phyloP scores from a whole-genome alignment of 1,284 basidiomycete species.

The Chiua sp. region DNA sequence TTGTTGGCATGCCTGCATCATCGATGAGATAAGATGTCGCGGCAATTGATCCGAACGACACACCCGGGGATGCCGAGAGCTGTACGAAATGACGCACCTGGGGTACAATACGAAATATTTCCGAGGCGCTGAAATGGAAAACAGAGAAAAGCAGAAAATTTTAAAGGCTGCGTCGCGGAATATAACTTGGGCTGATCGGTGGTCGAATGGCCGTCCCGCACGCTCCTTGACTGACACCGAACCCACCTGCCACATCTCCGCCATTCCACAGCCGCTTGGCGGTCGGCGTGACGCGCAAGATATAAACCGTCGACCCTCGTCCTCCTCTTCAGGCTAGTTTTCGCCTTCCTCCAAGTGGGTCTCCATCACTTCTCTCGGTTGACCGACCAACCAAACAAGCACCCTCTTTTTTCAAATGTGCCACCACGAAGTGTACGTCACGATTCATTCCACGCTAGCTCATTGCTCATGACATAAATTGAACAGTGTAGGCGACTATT shows the following conservation, averaged over 20 bases:
- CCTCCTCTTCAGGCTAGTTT: not conserved
- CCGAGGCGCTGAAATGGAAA: not conserved
- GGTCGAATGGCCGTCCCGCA: not conserved
- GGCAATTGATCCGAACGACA: constrained; percentile 32
- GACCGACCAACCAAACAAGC: not conserved
- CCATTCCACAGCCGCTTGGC: constrained; percentile 16
- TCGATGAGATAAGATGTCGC: constrained; percentile 30
- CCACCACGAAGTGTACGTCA: constrained; percentile 60
- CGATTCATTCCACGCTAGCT: not conserved
- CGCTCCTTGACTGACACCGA: constrained; percentile 2
- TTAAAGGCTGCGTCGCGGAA: not conserved
- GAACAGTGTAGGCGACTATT: constrained; percentile 61
- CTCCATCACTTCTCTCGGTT: not conserved
- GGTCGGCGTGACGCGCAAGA: constrained; percentile 3
- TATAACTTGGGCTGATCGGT: not conserved
- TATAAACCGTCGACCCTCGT: constrained; percentile 24
- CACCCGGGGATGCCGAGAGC: constrained; percentile 10
- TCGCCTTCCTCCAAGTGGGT: not conserved
- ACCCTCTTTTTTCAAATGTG: constrained; percentile 47
- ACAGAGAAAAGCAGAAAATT: not conserved
- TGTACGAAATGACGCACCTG: constrained; percentile 35
- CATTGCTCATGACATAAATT: constrained; percentile 12
- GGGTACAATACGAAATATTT: constrained; percentile 22
- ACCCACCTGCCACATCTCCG: constrained; percentile 10
- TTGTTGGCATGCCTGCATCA: constrained; percentile 12